Evolutionary conservation across 768 basidiomycete species (phyloP).

Genomic region (Pholiota conissans): DNA sequence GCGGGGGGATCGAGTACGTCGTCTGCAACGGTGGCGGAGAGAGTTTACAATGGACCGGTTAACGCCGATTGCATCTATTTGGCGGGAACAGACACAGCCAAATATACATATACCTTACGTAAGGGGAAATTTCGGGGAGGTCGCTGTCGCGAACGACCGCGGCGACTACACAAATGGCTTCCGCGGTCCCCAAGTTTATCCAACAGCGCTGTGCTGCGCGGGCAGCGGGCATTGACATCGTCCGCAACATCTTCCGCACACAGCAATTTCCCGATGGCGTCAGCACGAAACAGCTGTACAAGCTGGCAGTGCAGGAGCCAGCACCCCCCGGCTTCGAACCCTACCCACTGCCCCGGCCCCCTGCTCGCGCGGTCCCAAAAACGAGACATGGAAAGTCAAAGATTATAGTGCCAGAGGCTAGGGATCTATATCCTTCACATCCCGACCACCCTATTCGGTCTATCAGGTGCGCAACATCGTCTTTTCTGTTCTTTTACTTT

Average conservation of each 20-base stretch:
- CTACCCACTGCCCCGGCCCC: slow-evolving; percentile 8
- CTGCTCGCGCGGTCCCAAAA: neutral
- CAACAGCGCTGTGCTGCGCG: slow-evolving; percentile 15
- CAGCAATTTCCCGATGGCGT: slow-evolving; percentile 29
- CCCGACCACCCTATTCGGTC: slow-evolving; percentile 54
- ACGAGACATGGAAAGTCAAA: neutral
- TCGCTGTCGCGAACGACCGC: neutral
- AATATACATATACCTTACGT: slow-evolving; percentile 11
- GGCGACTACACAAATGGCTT: slow-evolving; percentile 1
- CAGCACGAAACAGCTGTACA: slow-evolving; percentile 38
- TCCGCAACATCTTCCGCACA: slow-evolving; percentile 29
- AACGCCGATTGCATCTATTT: slow-evolving; percentile 21
- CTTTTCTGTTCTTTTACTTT: neutral
- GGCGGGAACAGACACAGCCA: slow-evolving; percentile 4
- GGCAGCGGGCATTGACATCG: slow-evolving; percentile 23
- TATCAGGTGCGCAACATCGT: slow-evolving; percentile 37
- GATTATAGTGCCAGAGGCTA: neutral
- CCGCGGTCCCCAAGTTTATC: slow-evolving; percentile 3
- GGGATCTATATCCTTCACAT: slow-evolving; percentile 30
- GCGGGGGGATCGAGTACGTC: slow-evolving; percentile 13
- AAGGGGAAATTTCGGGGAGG: slow-evolving; percentile 4
- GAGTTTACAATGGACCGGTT: slow-evolving; percentile 20
- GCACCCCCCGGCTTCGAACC: slow-evolving; percentile 28
- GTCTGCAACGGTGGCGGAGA: slow-evolving; percentile 17
- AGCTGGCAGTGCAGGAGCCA: slow-evolving; percentile 30